A percentile compares a stretch with the other conserved stretches of the same genome.
Conservation (phyloP, 2,329 filamentous ascomycete genomes). For the Exserohilum turcica region DNA sequence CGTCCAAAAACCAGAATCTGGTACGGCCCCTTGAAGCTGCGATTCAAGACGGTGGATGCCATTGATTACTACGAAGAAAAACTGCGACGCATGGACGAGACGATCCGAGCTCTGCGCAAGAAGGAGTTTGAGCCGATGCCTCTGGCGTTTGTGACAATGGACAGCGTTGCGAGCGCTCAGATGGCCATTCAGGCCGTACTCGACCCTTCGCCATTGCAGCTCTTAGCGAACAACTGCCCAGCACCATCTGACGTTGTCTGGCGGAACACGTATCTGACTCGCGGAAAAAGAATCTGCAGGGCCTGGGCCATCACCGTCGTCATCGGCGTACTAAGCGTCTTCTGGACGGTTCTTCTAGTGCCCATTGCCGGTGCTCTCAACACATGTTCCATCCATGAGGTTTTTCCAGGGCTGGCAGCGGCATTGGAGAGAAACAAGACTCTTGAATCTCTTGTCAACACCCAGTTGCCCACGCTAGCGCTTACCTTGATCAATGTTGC, state of each 20-base stretch:
- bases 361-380: slow-evolving; percentile 80
- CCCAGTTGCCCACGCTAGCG: slow-evolving; percentile 82
- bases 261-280: slow-evolving; percentile 86
- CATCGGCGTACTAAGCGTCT: slow-evolving; percentile 80
- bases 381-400: slow-evolving; percentile 75
- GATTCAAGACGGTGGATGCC: slow-evolving; percentile 77
- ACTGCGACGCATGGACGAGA: slow-evolving; percentile 76
- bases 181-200: slow-evolving; percentile 96
- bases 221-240: slow-evolving; percentile 84
- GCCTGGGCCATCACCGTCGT: slow-evolving; percentile 84
- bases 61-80: slow-evolving; percentile 94
- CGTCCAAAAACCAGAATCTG: slow-evolving; percentile 75
- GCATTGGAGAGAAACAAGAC: slow-evolving; percentile 71
- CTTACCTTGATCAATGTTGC: slow-evolving; percentile 86
- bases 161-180: slow-evolving; percentile 87
- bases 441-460: slow-evolving; percentile 78
- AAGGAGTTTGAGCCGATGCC: slow-evolving; percentile 79
- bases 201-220: slow-evolving; percentile 83
- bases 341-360: slow-evolving; percentile 85
- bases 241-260: slow-evolving; percentile 93
- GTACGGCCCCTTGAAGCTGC: slow-evolving; percentile 76
- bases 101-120: slow-evolving; percentile 71
- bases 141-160: slow-evolving; percentile 95
- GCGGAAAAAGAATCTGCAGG: slow-evolving; percentile 72
- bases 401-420: slow-evolving; percentile 72